These are phyloP conservation scores for Aspergillus uvarum DNA, from an alignment of 2,329 filamentous ascomycete genomes.

Conservation along the genomic window DNA sequence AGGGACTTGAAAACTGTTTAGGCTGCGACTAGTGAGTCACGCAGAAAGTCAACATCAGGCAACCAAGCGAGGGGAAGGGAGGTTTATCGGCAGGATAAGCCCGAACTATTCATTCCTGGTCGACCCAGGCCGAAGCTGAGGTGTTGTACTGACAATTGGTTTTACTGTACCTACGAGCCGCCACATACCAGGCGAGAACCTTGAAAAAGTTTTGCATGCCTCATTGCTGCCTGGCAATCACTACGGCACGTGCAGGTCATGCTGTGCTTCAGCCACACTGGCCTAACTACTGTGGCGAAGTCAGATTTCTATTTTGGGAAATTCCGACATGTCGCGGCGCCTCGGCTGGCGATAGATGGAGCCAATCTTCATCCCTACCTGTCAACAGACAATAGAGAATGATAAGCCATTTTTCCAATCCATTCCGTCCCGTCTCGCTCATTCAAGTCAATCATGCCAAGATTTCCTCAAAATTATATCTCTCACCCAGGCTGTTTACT, in stretches of 20 bases:
- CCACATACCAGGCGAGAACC: constrained; percentile 2
- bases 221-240: constrained; percentile 14
- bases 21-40: constrained; percentile 18
- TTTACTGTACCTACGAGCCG: neutral
- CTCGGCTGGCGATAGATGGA: too few relatives aligned
- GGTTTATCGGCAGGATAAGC: neutral
- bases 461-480: neutral
- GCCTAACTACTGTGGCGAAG: constrained; percentile 1
- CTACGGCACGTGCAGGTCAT: constrained; percentile 9
- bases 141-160: too few relatives aligned
- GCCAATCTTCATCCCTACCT: too few relatives aligned
- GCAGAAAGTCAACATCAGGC: constrained; percentile 10
- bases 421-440: too few relatives aligned
- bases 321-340: neutral
- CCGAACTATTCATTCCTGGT: neutral
- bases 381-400: too few relatives aligned
- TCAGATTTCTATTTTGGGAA: neutral
- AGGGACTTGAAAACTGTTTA: neutral
- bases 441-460: too few relatives aligned
- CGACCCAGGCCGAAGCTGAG: neutral
- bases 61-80: constrained; percentile 9
- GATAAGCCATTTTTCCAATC: too few relatives aligned
- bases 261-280: constrained; percentile 12
- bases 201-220: constrained; percentile 2
- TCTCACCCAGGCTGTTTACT: neutral